Conservation (phyloP, 768 basidiomycete genomes). For the Kwoniella newhampshirensis region DNA sequence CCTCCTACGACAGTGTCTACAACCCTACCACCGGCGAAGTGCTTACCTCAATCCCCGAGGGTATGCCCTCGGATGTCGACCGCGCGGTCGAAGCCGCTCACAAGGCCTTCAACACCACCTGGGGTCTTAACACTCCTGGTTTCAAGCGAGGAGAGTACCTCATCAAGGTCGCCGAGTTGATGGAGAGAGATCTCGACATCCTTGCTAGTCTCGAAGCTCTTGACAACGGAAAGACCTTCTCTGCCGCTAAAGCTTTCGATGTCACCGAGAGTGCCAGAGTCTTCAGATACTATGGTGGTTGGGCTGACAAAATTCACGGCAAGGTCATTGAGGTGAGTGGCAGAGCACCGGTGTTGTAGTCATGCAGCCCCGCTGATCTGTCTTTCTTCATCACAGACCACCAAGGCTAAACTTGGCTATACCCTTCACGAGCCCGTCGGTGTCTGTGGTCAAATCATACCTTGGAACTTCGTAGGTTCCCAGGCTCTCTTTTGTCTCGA, state of each 20-base stretch:
- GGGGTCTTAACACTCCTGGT: conserved; percentile 72
- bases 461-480: conserved; percentile 69
- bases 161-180: conserved; percentile 83
- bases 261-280: conserved; percentile 36
- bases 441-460: conserved; percentile 76
- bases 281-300: conserved; percentile 82
- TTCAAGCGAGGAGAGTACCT: conserved; percentile 73
- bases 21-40: conserved; percentile 53
- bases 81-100: conserved; percentile 78
- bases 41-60: conserved; percentile 48
- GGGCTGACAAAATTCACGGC: conserved; percentile 91
- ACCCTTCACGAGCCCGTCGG: conserved; percentile 66
- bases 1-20: conserved; percentile 39
- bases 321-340: conserved; percentile 60
- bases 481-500: not conserved
- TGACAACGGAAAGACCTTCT: conserved; percentile 82
- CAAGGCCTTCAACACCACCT: conserved; percentile 75
- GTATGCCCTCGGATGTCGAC: conserved; percentile 65
- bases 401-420: conserved; percentile 73
- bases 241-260: conserved; percentile 33
- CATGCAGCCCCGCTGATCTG: too few relatives aligned
- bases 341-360: too few relatives aligned
- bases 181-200: conserved; percentile 77
- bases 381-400: conserved; percentile 67
- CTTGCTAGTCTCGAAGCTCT: conserved; percentile 80